Percentiles rank a stretch among this genome's conserved stretches.
Conservation (phyloP, 345 rosid species). For the Eucalyptus tenuipes region DNA sequence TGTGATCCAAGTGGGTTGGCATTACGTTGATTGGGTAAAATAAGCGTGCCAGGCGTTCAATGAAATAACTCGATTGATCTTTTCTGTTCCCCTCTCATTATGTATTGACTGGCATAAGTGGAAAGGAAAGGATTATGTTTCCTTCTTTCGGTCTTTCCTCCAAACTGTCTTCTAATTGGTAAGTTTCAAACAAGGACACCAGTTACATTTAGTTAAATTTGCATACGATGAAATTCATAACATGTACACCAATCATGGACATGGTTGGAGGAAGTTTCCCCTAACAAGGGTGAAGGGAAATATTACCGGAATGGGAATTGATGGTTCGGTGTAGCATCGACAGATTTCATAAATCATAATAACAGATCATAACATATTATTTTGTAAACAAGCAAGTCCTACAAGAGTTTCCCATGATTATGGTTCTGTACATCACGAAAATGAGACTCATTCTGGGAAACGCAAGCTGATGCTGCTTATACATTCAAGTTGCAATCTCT, state of each 20-base stretch:
- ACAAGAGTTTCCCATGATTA: background rate
- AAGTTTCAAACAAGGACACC: background rate
- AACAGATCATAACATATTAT: too few relatives aligned
- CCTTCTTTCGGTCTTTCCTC: background rate
- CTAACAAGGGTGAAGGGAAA: background rate
- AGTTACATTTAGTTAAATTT: background rate
- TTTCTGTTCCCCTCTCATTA: background rate
- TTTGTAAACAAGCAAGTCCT: background rate
- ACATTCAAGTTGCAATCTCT: background rate
- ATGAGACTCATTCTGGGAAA: background rate
- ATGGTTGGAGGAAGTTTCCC: background rate
- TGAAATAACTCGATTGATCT: background rate
- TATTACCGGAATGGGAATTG: background rate
- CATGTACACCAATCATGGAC: background rate
- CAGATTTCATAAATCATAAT: background rate
- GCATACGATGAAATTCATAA: background rate
- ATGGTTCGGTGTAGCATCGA: background rate
- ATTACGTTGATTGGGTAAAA: background rate
- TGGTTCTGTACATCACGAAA: background rate
- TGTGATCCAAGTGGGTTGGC: background rate
- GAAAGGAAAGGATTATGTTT: background rate
- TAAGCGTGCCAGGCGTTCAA: background rate
- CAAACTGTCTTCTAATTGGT: background rate
- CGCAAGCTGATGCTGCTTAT: background rate
- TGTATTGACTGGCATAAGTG: background rate